Base-by-base conservation (phyloP, 352 stramenopile species). In the Pythium sp. region DNA sequence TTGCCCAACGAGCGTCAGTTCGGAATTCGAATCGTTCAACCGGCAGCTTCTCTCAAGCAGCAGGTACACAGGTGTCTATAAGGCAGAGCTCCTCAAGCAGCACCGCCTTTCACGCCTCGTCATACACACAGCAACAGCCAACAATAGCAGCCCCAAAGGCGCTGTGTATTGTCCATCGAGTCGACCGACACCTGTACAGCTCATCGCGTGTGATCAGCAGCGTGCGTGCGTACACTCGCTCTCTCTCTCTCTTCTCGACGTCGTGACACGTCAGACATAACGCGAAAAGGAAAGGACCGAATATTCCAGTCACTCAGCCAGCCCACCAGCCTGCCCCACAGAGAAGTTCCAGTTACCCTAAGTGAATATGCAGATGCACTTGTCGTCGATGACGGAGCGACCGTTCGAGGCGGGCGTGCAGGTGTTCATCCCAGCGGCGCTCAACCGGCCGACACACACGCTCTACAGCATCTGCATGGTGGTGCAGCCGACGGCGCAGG, bases 381-480 rank as follows among this genome's bases (percentile, higher is more conserved):
- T 55, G 7, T 65, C 58, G 34, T 65, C 41, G 20, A 36, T 41
- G 26, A 36, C 55, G 15, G 64, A 68, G 68, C 68, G 32, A 30
- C 51, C 67, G 36, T 71, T 71, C 65, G 47, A 66, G 55, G 83
- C 71, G 58, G 84, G 84, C 56, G 85, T 93, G 58, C 83, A 93
- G 66, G 85, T 92, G 56, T 88, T 92, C 65, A 93, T 94, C 74
- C 87, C 87, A 0, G 87, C 87, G 62, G 87, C 87, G 63, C 79
- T 94, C 26, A 94, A 94, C 71, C 79, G 87, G 8, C 87, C 87
- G 36, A 89, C 83, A 28, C 87, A 94, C 73, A 94, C 87, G 65
- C 77, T 94, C 34, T 94, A 94, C 74, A 92, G 85, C 72, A 90
- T 94, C 65, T 92, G 80, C 67, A 87, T 93, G 79, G 69, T 76